A percentile compares a stretch with the other conserved stretches of the same genome.
Conservation (phyloP, 192 early-diverging fungal species). For the Backusella westeae region DNA sequence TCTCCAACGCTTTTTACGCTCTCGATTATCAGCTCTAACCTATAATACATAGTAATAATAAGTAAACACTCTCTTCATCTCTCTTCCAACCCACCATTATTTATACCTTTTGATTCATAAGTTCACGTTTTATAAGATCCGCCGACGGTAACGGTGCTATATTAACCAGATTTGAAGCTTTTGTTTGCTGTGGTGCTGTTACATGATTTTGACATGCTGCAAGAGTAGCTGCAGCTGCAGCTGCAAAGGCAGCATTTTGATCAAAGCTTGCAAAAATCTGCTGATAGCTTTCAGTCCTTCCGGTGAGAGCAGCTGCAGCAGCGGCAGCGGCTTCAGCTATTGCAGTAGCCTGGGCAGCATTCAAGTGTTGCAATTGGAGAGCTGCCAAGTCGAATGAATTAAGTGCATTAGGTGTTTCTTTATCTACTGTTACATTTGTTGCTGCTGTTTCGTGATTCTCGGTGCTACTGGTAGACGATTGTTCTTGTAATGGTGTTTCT, state of each 20-base stretch:
- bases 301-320: slow-evolving; percentile 3
- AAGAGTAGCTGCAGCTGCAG: not conserved
- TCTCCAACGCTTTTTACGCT: slow-evolving; percentile 53
- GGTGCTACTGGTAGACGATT: not conserved
- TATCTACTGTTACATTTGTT: not conserved
- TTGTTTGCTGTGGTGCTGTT: not conserved
- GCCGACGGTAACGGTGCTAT: not conserved
- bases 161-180: not conserved
- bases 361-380: slow-evolving; percentile 11
- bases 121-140: slow-evolving; percentile 40
- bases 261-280: slow-evolving; percentile 20
- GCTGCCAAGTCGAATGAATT: not conserved
- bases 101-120: slow-evolving; percentile 38
- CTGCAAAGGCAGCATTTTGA: not conserved
- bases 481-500: not conserved
- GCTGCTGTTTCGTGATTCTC: not conserved
- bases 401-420: not conserved
- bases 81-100: no score
- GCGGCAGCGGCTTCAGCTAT: slow-evolving; percentile 20
- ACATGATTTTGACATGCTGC: not conserved
- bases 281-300: not conserved
- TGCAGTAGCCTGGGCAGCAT: slow-evolving; percentile 21
- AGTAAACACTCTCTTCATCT: not conserved
- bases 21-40: slow-evolving; percentile 50
- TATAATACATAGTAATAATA: not conserved